Percentiles rank a stretch among this genome's conserved stretches.
These are phyloP conservation scores for Dictyostelium purpureum DNA, from an alignment of 78 protist species.

Conservation along the genomic window DNA sequence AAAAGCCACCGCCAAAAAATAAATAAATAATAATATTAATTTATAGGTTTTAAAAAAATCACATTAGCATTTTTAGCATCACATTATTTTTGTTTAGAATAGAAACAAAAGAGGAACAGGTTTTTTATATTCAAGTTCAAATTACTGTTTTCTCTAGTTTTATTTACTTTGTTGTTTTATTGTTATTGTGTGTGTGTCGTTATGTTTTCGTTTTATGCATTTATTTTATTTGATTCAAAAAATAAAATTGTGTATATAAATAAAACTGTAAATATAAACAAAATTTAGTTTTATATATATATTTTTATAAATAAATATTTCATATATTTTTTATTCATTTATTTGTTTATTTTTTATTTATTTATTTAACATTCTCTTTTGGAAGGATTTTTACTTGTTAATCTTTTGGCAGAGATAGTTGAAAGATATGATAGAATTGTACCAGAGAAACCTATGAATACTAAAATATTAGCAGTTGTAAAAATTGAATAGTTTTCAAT, in stretches of 20 bases:
- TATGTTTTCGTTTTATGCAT: too few relatives aligned
- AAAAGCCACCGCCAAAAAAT: slow-evolving; percentile 17
- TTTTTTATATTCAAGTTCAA: too few relatives aligned
- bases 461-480: not conserved
- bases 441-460: slow-evolving; percentile 14
- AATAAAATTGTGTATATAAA: too few relatives aligned
- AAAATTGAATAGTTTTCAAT: not conserved
- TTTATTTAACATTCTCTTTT: slow-evolving; percentile 27
- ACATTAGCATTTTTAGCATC: too few relatives aligned
- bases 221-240: too few relatives aligned
- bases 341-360: not conserved
- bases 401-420: slow-evolving; percentile 37
- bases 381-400: slow-evolving; percentile 14
- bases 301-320: too few relatives aligned
- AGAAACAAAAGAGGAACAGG: not conserved
- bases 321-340: not conserved
- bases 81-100: too few relatives aligned
- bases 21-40: slow-evolving; percentile 1
- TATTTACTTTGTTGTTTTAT: too few relatives aligned
- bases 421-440: slow-evolving; percentile 40
- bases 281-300: too few relatives aligned
- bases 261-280: too few relatives aligned
- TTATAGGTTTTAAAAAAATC: not conserved
- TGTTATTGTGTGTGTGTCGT: too few relatives aligned
- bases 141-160: too few relatives aligned